A percentile compares a stretch with the other conserved stretches of the same genome.
Conservation (phyloP, 2,329 filamentous ascomycete species). For the Simplicillium aogashimaense region DNA sequence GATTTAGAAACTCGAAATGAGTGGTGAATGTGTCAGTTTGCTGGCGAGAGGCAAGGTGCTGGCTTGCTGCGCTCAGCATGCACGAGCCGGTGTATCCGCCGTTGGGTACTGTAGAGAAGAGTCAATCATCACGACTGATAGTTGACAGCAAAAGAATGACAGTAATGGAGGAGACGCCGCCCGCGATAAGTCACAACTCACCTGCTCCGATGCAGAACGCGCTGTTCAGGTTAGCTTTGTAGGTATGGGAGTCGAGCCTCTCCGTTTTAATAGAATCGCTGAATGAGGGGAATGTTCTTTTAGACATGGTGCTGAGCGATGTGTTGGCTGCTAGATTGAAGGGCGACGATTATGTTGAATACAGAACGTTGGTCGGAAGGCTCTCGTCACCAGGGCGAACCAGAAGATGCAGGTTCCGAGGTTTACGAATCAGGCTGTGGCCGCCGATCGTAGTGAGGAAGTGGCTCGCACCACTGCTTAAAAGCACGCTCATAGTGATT, state of each 20-base stretch:
- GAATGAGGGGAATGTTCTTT: slow-evolving; percentile 1
- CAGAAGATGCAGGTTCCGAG: no score
- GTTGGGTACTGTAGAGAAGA: slow-evolving; percentile 20
- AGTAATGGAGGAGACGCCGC: neutral
- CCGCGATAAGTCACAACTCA: slow-evolving; percentile 4
- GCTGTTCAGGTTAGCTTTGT: slow-evolving; percentile 11
- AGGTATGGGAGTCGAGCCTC: slow-evolving; percentile 14
- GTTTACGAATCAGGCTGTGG: no score
- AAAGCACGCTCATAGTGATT: no score
- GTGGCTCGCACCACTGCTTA: no score
- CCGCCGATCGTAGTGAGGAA: no score
- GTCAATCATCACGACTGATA: neutral
- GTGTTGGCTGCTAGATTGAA: no score
- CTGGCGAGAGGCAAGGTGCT: slow-evolving; percentile 15
- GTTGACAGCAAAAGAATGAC: no score
- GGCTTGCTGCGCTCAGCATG: slow-evolving; percentile 18
- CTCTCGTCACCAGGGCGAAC: no score
- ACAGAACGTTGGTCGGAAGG: no score
- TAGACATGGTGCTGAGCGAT: no score
- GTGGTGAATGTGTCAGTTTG: slow-evolving; percentile 22
- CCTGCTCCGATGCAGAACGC: slow-evolving; percentile 14
- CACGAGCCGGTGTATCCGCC: slow-evolving; percentile 27
- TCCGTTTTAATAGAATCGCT: slow-evolving; percentile 10
- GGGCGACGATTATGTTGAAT: no score
- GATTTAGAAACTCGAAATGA: slow-evolving; percentile 24